Evolutionary conservation across 2,329 filamentous ascomycete genomes (phyloP), one percentile per base, ranked within the genome.

Genomic region (Trichoderma cornu-damae): DNA sequence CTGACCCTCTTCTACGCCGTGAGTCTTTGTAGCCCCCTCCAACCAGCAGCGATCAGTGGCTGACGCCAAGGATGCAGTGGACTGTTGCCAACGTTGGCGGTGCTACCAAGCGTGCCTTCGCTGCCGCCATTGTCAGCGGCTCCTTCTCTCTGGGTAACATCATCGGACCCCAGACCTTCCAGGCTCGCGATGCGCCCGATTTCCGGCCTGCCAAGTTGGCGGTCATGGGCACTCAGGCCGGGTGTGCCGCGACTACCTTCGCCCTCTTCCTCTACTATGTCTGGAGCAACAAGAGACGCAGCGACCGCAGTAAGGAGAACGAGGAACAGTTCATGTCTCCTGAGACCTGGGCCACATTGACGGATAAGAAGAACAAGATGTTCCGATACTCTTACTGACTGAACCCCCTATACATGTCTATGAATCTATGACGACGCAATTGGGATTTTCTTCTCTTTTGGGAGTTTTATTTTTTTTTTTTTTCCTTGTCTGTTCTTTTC

Each of bases 111-210:
- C 75, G 78, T 24, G 74, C 77, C 9, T 77, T 79, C 50, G 78
- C 77, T 3, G 72, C 75, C 8, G 77, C 77, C 16, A 66, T 79
- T 50, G 72, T 81, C 61, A 75, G 75, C 48, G 76, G 76, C 24
- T 74, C 75, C 16, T 82, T 81, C 65, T 77, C 77, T 0, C 66
- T 80, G 4, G 79, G 78, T 14, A 83, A 81, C 65, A 79, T 82
- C 56, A 82, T 83, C 60, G 79, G 80, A 0, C 80, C 80, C 0
- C 77, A 82, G 65, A 82, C 79, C 2, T 82, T 83, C 69, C 77
- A 77, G 62, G 72, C 72, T 2, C 70, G 70, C 38, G 79, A 83
- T 59, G 77, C 75, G 0, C 81, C 80, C 1, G 69, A 77, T 3
- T 82, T 78, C 61, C 73, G 75, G 11, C 79, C 78, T 0, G 81